Evolutionary conservation across 257 asterid species (phyloP).

Genomic region (Lithospermum erythrorhizon): DNA sequence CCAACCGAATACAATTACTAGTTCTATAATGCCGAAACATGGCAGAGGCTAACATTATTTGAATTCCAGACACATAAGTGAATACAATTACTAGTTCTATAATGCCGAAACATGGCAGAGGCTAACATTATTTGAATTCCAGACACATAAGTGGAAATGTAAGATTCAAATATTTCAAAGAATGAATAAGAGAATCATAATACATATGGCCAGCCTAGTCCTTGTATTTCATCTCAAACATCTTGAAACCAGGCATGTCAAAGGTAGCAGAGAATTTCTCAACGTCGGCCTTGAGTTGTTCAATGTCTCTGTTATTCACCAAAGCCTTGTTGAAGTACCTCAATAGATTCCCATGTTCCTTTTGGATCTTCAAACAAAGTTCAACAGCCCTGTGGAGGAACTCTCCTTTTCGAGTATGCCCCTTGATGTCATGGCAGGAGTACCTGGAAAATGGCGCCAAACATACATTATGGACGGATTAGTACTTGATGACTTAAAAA

Average conservation of each 20-base stretch:
- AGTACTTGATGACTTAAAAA: not conserved
- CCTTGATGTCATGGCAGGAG: constrained; percentile 98
- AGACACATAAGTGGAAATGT: no score
- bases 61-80: no score
- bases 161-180: no score
- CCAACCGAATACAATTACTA: no score
- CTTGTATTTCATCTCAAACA: constrained; percentile 88
- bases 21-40: no score
- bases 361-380: no score
- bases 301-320: constrained; percentile 72
- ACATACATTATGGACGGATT: no score
- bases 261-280: constrained; percentile 72
- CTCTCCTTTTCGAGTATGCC: constrained; percentile 91
- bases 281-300: constrained; percentile 80
- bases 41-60: no score
- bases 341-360: constrained; percentile 78
- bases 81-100: no score
- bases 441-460: constrained; percentile 32
- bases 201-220: constrained; percentile 23
- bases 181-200: not conserved
- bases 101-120: no score
- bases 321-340: constrained; percentile 94
- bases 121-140: no score
- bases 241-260: constrained; percentile 91
- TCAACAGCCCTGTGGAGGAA: no score